Evolutionary conservation across 306 rosid species (phyloP).

Genomic region (Psophocarpus tetragonolobus): DNA sequence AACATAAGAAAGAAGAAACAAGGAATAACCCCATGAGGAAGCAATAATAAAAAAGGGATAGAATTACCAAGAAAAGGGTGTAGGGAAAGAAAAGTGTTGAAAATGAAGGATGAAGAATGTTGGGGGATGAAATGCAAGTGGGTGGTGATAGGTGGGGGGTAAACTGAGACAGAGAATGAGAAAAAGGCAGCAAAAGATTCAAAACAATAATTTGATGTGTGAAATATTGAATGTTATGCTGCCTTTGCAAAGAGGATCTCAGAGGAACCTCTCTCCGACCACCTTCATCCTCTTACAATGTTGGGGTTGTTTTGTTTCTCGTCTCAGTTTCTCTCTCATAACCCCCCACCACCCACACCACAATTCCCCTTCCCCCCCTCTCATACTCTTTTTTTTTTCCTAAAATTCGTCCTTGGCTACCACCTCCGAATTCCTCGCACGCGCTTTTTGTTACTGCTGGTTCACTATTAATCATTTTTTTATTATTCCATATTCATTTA

Average conservation of each 20-base stretch:
- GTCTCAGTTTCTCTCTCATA: slow-evolving; percentile 44
- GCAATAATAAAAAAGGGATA: slow-evolving; percentile 40
- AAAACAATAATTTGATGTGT: slow-evolving; percentile 1
- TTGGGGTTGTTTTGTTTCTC: slow-evolving; percentile 14
- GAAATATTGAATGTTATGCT: slow-evolving; percentile 37
- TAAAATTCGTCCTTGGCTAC: slow-evolving; percentile 17
- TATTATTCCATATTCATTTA: not conserved
- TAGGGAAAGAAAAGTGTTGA: slow-evolving; percentile 30
- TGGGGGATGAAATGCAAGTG: not conserved
- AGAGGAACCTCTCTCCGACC: slow-evolving; percentile 80
- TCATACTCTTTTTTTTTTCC: not conserved
- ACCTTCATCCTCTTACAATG: slow-evolving; percentile 38
- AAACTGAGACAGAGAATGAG: slow-evolving; percentile 48
- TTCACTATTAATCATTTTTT: not conserved
- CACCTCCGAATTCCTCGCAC: slow-evolving; percentile 26
- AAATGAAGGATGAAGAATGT: slow-evolving; percentile 32
- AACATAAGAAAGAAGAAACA: slow-evolving; percentile 34
- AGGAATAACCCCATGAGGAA: slow-evolving; percentile 76
- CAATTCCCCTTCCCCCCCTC: slow-evolving; percentile 24
- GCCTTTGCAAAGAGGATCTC: slow-evolving; percentile 78
- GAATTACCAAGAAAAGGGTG: slow-evolving; percentile 48
- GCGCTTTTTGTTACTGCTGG: not conserved
- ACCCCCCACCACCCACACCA: slow-evolving; percentile 55
- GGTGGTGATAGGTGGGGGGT: slow-evolving; percentile 23
- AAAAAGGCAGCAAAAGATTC: slow-evolving; percentile 69